A percentile compares a stretch with the other conserved stretches of the same genome.
phyloP scores from a whole-genome alignment of 164 flowering plant species.

The Stephania cephalantha region DNA sequence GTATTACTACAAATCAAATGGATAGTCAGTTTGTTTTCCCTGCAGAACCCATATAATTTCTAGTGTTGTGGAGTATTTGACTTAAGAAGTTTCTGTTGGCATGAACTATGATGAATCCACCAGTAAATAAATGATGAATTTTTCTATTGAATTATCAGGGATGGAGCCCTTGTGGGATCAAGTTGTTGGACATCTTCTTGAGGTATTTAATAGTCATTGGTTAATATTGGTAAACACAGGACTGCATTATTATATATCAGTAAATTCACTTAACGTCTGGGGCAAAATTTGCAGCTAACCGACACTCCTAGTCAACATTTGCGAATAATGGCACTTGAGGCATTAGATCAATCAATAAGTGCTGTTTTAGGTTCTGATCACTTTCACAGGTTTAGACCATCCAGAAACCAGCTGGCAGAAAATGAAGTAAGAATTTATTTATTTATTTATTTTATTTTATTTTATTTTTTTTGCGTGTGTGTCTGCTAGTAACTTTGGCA shows the following conservation, averaged over 20 bases:
- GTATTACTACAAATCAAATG: too few relatives aligned
- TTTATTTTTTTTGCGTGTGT: too few relatives aligned
- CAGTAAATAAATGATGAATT: slow-evolving; percentile 8
- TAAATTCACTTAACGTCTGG: slow-evolving; percentile 1
- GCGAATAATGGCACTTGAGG: slow-evolving; percentile 80
- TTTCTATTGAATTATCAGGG: slow-evolving; percentile 39
- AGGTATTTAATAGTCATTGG: slow-evolving; percentile 44
- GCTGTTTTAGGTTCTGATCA: slow-evolving; percentile 82
- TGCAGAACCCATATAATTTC: neutral
- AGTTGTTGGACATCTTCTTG: slow-evolving; percentile 81
- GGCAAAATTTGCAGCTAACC: slow-evolving; percentile 64
- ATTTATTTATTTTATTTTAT: too few relatives aligned
- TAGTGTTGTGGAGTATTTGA: neutral
- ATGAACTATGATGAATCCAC: neutral
- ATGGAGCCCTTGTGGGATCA: slow-evolving; percentile 93
- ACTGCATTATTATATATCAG: neutral
- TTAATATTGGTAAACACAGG: neutral
- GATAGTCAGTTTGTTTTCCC: too few relatives aligned
- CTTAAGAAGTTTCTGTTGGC: neutral
- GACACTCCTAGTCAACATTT: slow-evolving; percentile 61
- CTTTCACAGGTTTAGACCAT: slow-evolving; percentile 32
- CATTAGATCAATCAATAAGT: slow-evolving; percentile 84
- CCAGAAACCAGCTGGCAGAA: slow-evolving; percentile 24
- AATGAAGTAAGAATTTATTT: slow-evolving; percentile 32
- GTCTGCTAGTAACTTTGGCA: neutral